These are phyloP conservation scores for Pichia cephalocereana DNA, from an alignment of 805 yeast genomes.

Conservation along the genomic window DNA sequence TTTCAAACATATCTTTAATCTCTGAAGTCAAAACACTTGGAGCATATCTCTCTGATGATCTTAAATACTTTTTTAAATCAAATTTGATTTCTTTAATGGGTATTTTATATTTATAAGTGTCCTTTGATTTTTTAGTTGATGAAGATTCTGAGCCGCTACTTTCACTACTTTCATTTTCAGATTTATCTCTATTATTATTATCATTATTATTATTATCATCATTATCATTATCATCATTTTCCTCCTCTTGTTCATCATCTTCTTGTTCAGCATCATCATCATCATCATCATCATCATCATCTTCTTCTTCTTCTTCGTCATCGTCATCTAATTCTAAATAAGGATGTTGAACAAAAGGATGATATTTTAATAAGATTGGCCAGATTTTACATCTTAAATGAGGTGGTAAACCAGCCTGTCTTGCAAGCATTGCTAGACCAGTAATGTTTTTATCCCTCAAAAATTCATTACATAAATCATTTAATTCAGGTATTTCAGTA, in stretches of 20 bases:
- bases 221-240: conserved; percentile 11
- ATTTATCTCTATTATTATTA: background rate
- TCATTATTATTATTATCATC: background rate
- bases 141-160: too few relatives aligned
- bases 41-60: conserved; percentile 30
- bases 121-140: conserved; percentile 2
- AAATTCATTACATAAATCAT: conserved; percentile 46
- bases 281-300: conserved; percentile 11
- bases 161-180: conserved; percentile 5
- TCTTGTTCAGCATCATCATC: conserved; percentile 17
- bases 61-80: conserved; percentile 55
- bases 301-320: conserved; percentile 24
- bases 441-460: conserved; percentile 55
- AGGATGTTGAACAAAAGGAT: conserved; percentile 78
- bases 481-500: conserved; percentile 38
- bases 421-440: conserved; percentile 69
- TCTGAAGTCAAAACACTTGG: conserved; percentile 24
- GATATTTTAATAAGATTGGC: conserved; percentile 75
- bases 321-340: conserved; percentile 54
- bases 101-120: conserved; percentile 13
- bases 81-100: conserved; percentile 34
- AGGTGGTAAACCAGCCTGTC: conserved; percentile 83
- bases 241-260: conserved; percentile 8
- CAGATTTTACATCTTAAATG: conserved; percentile 67
- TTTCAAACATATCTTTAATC: conserved; percentile 27